Evolutionary conservation across 352 stramenopile genomes (phyloP).

Genomic region (Pythium grandisporangium): DNA sequence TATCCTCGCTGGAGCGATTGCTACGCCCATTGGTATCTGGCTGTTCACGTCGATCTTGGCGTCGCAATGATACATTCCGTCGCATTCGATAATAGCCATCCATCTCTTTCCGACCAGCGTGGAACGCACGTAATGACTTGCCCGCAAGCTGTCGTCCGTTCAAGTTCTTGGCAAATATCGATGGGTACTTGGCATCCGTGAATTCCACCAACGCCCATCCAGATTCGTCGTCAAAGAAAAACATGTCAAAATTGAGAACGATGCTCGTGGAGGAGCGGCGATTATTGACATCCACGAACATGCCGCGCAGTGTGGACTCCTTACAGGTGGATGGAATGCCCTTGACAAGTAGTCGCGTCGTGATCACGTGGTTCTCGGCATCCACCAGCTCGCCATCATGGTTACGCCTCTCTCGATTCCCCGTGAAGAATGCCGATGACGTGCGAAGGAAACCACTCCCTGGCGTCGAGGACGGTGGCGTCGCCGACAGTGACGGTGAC

Average conservation of each 20-base stretch:
- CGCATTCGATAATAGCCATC: slow-evolving; percentile 56
- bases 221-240: slow-evolving; percentile 60
- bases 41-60: background rate
- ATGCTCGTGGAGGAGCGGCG: slow-evolving; percentile 4
- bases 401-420: slow-evolving; percentile 12
- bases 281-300: slow-evolving; percentile 25
- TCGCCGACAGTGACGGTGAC: slow-evolving; percentile 4
- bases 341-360: slow-evolving; percentile 63
- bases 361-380: slow-evolving; percentile 32
- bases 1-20: too few species aligned
- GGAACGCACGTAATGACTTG: slow-evolving; percentile 45
- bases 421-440: too few species aligned
- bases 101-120: slow-evolving; percentile 40
- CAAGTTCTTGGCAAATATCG: slow-evolving; percentile 41
- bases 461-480: slow-evolving; percentile 9
- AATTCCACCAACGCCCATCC: slow-evolving; percentile 76
- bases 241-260: slow-evolving; percentile 45
- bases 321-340: slow-evolving; percentile 44
- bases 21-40: slow-evolving; percentile 4
- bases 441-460: too few species aligned
- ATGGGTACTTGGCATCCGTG: slow-evolving; percentile 27
- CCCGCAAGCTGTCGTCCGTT: slow-evolving; percentile 42
- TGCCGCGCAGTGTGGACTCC: slow-evolving; percentile 19
- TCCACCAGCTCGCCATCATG: slow-evolving; percentile 32
- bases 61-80: slow-evolving; percentile 23